Evolutionary conservation across 2,329 filamentous ascomycete genomes (phyloP).

Genomic region (Alternaria longipes): DNA sequence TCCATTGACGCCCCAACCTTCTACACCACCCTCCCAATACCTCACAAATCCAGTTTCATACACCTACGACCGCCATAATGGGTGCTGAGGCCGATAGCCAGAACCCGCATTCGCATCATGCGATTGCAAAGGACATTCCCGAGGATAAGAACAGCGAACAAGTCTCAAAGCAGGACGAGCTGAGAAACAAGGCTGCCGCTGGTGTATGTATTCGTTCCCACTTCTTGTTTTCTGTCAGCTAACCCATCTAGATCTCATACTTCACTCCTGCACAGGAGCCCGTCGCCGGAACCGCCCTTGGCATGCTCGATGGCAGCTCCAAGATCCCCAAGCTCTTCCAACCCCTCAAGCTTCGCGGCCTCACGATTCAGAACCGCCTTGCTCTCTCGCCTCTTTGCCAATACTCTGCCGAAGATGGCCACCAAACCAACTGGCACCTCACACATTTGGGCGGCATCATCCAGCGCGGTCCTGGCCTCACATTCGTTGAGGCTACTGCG

Average conservation of each 20-base stretch:
- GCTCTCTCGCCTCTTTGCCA: conserved; percentile 65
- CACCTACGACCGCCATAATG: conserved; percentile 27
- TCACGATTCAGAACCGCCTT: conserved; percentile 74
- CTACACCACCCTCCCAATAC: neutral
- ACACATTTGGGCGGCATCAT: conserved; percentile 84
- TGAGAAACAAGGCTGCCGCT: conserved; percentile 54
- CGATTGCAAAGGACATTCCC: conserved; percentile 39
- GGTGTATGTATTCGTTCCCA: conserved; percentile 45
- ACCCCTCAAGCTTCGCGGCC: conserved; percentile 64
- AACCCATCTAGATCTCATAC: conserved; percentile 51
- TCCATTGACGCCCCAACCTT: conserved; percentile 4
- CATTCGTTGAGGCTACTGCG: conserved; percentile 80
- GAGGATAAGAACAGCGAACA: conserved; percentile 36
- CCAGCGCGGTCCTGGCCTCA: conserved; percentile 75
- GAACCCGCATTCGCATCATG: conserved; percentile 45
- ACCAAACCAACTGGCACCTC: conserved; percentile 82
- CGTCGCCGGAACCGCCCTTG: conserved; percentile 57
- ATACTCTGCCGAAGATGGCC: conserved; percentile 73
- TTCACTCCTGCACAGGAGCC: conserved; percentile 60
- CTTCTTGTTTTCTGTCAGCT: neutral
- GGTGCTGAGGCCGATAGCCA: conserved; percentile 32
- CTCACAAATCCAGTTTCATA: neutral
- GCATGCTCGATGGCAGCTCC: conserved; percentile 58
- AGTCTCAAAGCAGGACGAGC: conserved; percentile 26
- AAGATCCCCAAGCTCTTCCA: conserved; percentile 68